Evolutionary conservation across 163 green algal genomes (phyloP).

Genomic region (Smithsoniella earleae): DNA sequence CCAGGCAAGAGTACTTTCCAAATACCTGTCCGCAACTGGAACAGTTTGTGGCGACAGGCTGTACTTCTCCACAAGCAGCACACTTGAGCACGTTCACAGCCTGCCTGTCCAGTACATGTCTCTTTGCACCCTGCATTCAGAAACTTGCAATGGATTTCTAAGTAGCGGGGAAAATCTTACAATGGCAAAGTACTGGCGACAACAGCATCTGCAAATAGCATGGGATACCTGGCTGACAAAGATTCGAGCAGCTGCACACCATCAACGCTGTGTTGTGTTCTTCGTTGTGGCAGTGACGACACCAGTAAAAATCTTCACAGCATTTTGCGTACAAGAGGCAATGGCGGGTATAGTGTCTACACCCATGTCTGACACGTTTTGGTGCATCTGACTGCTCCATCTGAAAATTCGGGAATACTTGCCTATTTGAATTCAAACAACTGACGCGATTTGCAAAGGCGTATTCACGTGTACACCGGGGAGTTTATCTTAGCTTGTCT

Average conservation of each 20-base stretch:
- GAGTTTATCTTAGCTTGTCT: too few species aligned
- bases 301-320: constrained; percentile 1
- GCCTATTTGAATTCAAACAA: too few species aligned
- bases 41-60: constrained; percentile 58
- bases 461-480: too few species aligned
- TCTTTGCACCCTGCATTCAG: constrained; percentile 51
- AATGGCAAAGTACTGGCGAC: neutral
- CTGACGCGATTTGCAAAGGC: too few species aligned
- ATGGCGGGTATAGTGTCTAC: too few species aligned
- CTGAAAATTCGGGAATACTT: too few species aligned
- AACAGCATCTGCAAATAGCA: neutral
- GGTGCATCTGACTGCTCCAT: too few species aligned
- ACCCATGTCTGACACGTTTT: too few species aligned
- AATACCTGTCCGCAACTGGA: constrained; percentile 66
- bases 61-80: constrained; percentile 58
- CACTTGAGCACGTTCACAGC: constrained; percentile 70
- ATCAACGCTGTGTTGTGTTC: neutral
- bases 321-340: too few species aligned
- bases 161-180: neutral
- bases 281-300: neutral
- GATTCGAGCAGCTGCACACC: neutral
- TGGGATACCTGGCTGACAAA: neutral
- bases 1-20: constrained; percentile 65
- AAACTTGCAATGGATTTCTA: neutral
- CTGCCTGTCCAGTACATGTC: constrained; percentile 70